Base-by-base conservation (phyloP, 257 asterid species). In the Eucommia ulmoides region DNA sequence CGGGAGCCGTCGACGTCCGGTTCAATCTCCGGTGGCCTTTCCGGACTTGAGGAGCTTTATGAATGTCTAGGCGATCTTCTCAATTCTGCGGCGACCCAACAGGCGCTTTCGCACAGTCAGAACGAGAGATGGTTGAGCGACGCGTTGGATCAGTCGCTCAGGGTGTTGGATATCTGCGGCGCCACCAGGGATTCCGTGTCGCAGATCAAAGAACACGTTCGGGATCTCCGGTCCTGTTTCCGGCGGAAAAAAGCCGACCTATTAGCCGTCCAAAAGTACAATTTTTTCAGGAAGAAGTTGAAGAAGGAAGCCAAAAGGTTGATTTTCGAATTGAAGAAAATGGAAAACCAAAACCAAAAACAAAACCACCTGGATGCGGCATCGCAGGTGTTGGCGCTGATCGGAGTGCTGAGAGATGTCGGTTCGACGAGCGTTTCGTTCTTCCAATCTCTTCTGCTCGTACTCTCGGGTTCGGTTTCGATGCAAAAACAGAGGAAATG, bases 111-210 rank as follows among this genome's bases (percentile, higher is more conserved):
- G 41, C 48, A 61, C n/a, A 49, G n/a, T 10, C 49, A 61, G 47
- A 20, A 61, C 10, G 45, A 53, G 54, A 53, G 52, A 47, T 61
- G 60, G 66, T 49, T 33, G 1, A 24, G 47, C 35, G 66, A 49
- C 11, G 11, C 54, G 17, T 47, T 61, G 42, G 61, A 61, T 26
- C 49, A n/a, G 23, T 55, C 61, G 46, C 45, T 53, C 0, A 61
- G 53, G 45, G 29, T 47, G 33, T 58, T 61, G 20, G 66, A 61
- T 46, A 46, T 61, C 1, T 61, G 66, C 54, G 25, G 61, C 14
- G 14, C 20, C 16, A 48, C 66, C 33, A 61, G 56, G 33, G 66
- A 61, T 10, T 0, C 35, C 0, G 45, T 53, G 6, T 53, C 61
- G 1, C 61, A 61, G 1, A 23, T 23, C 2, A 61, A 53, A 19